Percentiles rank a stretch among this genome's conserved stretches.
Conservation (phyloP, 1,284 basidiomycete species). For the Malassezia obtusa region DNA sequence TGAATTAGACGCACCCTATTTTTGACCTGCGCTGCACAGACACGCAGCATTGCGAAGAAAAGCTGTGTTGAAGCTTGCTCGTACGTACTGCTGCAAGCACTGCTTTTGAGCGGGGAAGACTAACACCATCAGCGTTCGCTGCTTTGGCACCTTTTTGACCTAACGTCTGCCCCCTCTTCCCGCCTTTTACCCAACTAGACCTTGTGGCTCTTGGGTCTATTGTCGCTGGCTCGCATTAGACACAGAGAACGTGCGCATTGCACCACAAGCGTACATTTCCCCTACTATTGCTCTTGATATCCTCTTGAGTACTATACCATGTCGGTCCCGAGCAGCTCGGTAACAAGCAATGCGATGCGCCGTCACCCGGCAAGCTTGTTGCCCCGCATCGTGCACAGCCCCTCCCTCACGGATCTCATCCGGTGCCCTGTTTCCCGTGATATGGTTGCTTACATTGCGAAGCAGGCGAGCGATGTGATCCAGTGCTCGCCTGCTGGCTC, state of each 20-base stretch:
- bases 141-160: too few species aligned
- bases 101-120: too few species aligned
- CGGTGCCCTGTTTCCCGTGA: conserved; percentile 43
- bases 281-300: neutral
- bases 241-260: neutral
- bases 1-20: neutral
- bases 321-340: neutral
- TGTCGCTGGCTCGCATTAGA: conserved; percentile 6
- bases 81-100: too few species aligned
- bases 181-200: neutral
- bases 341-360: conserved; percentile 30
- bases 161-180: too few species aligned
- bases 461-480: conserved; percentile 46
- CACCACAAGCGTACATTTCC: neutral
- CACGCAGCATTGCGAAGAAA: neutral
- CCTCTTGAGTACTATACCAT: neutral
- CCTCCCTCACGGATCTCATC: conserved; percentile 43
- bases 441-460: conserved; percentile 46
- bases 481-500: conserved; percentile 30
- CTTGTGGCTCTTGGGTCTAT: neutral
- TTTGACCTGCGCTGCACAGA: neutral
- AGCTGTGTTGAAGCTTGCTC: neutral
- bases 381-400: conserved; percentile 44
- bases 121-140: too few species aligned
- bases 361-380: conserved; percentile 43